Evolutionary conservation across 1,139 yeast genomes (phyloP), one percentile per base, ranked within the genome.

Genomic region (Scheffersomyces stambukii): DNA sequence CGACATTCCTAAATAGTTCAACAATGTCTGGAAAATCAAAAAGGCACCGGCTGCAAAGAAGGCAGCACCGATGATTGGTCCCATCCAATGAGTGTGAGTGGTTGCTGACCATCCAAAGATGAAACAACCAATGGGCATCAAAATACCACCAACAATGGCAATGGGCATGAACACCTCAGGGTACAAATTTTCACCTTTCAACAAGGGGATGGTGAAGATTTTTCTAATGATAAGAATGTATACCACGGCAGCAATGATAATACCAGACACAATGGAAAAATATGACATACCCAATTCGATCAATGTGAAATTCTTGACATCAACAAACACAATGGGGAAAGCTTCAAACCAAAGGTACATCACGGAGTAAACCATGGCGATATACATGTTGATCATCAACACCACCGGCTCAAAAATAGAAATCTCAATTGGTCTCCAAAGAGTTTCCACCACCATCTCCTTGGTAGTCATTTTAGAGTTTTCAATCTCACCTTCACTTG

Each of bases 321-420:
- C 70, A 7, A 41, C 32, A 38, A 69, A 76, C 2, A 74, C 75
- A 29, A 76, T 60, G 6, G 84, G 83, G 49, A 73, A 70, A 1
- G 77, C 78, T 48, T 77, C 83, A 42, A 77, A 74, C 64, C 72
- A 77, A 28, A 76, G 54, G 45, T 76, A 77, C 46, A 72, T 48
- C 19, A 73, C 52, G 17, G 78, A 67, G 49, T 77, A 77, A 12
- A 70, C 60, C 44, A 77, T 52, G 2, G 80, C 68, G 40, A 71
- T 55, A 48, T 77, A 76, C 13, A 70, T 18, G 42, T 76, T 55
- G 43, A 69, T 56, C 50, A 65, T 42, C 48, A 77, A 32, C 34
- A 67, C 64, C 28, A 68, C 63, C 23, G 74, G 69, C 52, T 74
- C 69, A 39, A 50, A 49, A 8, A 68, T 37, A 5, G 63, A 53